These are phyloP conservation scores for Ophiostoma triangulosporum DNA, from an alignment of 2,329 filamentous ascomycete genomes.

Conservation along the genomic window DNA sequence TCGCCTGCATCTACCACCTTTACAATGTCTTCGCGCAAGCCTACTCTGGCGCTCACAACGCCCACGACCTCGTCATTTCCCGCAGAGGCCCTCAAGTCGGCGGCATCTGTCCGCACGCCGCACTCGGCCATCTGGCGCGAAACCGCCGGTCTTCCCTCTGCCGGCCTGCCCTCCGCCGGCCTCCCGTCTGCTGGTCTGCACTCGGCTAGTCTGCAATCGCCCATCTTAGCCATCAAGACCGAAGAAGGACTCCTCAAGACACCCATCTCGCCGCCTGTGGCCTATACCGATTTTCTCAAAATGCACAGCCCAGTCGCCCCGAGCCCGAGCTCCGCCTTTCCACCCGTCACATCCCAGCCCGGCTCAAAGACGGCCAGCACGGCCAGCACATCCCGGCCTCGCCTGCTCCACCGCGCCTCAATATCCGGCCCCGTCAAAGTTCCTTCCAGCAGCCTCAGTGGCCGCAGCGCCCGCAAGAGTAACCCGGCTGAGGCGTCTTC, in stretches of 20 bases:
- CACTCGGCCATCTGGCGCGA: slow-evolving; percentile 40
- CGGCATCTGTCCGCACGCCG: slow-evolving; percentile 50
- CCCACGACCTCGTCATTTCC: slow-evolving; percentile 50
- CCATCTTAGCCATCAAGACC: slow-evolving; percentile 48
- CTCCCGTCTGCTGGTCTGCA: slow-evolving; percentile 23
- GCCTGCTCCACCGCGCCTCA: slow-evolving; percentile 6
- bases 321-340: slow-evolving; percentile 4
- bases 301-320: slow-evolving; percentile 29
- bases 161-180: slow-evolving; percentile 27
- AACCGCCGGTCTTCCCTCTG: slow-evolving; percentile 30
- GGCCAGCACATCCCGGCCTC: not conserved
- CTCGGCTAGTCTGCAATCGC: slow-evolving; percentile 22
- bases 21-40: slow-evolving; percentile 40
- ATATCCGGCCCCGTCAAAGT: slow-evolving; percentile 25
- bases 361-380: not conserved
- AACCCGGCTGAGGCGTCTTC: slow-evolving; percentile 25
- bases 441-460: slow-evolving; percentile 31
- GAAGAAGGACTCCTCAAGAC: slow-evolving; percentile 57
- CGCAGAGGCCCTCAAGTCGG: slow-evolving; percentile 19
- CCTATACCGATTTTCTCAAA: slow-evolving; percentile 89
- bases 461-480: not conserved
- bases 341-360: not conserved
- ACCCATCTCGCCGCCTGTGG: slow-evolving; percentile 77
- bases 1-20: not conserved
- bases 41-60: slow-evolving; percentile 45